Evolutionary conservation across 768 basidiomycete species (phyloP).

Genomic region (Trametes elegans): DNA sequence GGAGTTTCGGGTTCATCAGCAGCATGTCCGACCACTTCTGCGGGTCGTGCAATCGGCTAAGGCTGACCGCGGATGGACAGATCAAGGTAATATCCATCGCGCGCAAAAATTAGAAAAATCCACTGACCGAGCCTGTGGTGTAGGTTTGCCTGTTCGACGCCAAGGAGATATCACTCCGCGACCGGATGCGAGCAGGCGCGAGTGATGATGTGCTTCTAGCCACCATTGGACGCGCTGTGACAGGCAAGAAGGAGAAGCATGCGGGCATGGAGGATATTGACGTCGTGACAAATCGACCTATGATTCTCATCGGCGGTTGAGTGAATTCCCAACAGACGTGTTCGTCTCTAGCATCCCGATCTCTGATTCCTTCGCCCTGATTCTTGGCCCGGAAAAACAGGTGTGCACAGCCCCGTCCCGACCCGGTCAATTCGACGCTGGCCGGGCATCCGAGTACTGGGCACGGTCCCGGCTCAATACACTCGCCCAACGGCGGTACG

Average conservation of each 20-base stretch:
- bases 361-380: conserved; percentile 15
- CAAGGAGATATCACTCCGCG: conserved; percentile 78
- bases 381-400: conserved; percentile 5
- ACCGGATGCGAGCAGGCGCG: conserved; percentile 64
- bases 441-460: conserved; percentile 1
- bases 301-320: conserved; percentile 96
- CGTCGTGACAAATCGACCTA: conserved; percentile 74
- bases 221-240: conserved; percentile 63
- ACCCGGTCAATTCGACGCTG: conserved; percentile 12
- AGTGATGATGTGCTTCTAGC: conserved; percentile 60
- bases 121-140: background rate
- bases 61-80: conserved; percentile 87
- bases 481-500: conserved; percentile 6
- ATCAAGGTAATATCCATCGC: conserved; percentile 58
- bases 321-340: conserved; percentile 36
- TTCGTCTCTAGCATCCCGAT: conserved; percentile 13
- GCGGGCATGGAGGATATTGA: conserved; percentile 83
- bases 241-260: conserved; percentile 76
- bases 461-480: background rate
- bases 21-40: conserved; percentile 96
- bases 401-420: conserved; percentile 9
- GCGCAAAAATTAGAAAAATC: too few species aligned
- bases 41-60: conserved; percentile 76
- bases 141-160: conserved; percentile 88
- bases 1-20: conserved; percentile 83